phyloP scores from a whole-genome alignment of 2,329 filamentous ascomycete genomes.

The Zarea fungicola region DNA sequence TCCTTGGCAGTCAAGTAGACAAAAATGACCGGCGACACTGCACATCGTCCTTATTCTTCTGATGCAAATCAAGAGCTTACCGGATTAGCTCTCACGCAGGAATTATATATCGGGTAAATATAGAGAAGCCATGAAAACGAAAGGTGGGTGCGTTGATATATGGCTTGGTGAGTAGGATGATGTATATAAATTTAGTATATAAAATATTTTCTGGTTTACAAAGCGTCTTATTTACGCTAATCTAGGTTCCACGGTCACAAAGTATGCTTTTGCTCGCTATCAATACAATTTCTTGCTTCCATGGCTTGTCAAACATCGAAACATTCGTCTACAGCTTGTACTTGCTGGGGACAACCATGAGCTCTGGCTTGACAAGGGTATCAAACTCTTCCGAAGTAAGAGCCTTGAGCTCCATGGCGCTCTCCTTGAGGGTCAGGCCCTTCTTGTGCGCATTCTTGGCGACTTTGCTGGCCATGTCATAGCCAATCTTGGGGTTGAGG shows the following conservation, averaged over 20 bases:
- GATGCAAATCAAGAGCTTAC: no score
- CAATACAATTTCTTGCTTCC: neutral
- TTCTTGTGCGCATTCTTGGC: constrained; percentile 99
- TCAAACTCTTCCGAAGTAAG: constrained; percentile 88
- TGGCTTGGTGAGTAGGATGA: no score
- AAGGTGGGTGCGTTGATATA: no score
- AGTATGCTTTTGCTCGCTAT: neutral
- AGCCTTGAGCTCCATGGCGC: constrained; percentile 87
- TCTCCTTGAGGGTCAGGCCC: constrained; percentile 87
- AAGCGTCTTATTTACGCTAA: no score
- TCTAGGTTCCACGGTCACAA: neutral
- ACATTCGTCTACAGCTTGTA: constrained; percentile 42
- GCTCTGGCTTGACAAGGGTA: constrained; percentile 79
- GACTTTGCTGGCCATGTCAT: constrained; percentile 95
- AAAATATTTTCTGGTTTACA: no score
- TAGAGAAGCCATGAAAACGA: no score
- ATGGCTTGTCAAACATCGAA: neutral
- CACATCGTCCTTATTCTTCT: no score
- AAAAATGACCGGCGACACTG: no score
- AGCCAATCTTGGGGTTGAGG: constrained; percentile 94
- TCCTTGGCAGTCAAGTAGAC: no score
- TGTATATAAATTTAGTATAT: no score
- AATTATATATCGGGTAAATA: no score
- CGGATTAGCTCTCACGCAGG: no score
- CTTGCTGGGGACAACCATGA: constrained; percentile 82